Base-by-base conservation (phyloP, 768 basidiomycete genomes). In the Heimioporus sp. region DNA sequence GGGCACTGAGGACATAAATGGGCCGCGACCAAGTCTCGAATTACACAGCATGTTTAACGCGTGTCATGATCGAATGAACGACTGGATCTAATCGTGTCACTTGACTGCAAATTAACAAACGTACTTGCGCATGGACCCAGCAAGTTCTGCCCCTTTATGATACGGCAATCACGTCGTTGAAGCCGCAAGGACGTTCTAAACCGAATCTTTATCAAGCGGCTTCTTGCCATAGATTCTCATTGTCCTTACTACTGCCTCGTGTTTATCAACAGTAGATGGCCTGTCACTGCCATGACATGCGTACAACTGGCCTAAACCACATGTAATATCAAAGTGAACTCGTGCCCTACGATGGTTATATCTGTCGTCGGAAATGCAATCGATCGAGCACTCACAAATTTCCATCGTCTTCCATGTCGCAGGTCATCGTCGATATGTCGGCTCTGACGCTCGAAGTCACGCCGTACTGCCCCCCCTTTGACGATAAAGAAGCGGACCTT, bases 401-500 rank as follows among this genome's bases (percentile, higher is more conserved):
- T 59, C 48, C 41, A 41, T 47, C n/a, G 28, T 12, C 32, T 41
- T 44, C 10, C 56, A 70, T 68, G 66, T 68, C 68, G 10, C 66
- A 68, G 52, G 46, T 56, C 46, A 31, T 65, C 42, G 55, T 47
- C 21, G 52, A 46, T 43, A 65, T 65, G 55, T 50, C 68, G n/a
- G 54, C 64, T 39, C 59, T 70, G 44, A 60, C 66, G 0, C 58
- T 70, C 40, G 64, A 68, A 51, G 54, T 63, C 49, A 35, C 56
- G 4, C 58, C 64, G 0, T 66, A 53, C 50, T 53, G 59, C 20
- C 57, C 78, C 52, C 65, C 68, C 28, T 74, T 79, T 66, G 63
- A 76, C 55, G 68, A 72, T 42, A 60, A 45, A 20, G 69, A 73
- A 21, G 74, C 73, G 10, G 76, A 80, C 54, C 59, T 78, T 49